These are phyloP conservation scores for Bertia moriformis DNA, from an alignment of 2,329 filamentous ascomycete genomes.

Conservation along the genomic window DNA sequence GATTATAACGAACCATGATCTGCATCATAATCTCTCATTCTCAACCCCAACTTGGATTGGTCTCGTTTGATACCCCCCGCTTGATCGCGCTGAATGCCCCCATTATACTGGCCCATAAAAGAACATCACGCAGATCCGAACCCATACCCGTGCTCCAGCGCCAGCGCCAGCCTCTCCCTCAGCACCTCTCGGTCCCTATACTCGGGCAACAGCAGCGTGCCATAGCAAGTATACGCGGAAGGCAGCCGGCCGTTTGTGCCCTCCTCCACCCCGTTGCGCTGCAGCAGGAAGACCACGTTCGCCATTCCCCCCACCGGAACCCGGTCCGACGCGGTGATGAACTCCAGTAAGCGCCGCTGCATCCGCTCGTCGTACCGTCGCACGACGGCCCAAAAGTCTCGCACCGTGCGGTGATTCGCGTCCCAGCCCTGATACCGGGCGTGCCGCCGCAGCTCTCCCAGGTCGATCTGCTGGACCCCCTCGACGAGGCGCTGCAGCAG, in stretches of 20 bases:
- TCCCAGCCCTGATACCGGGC: slow-evolving; percentile 74
- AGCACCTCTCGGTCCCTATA: slow-evolving; percentile 61
- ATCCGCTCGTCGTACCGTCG: slow-evolving; percentile 50
- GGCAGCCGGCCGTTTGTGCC: slow-evolving; percentile 47
- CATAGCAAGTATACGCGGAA: slow-evolving; percentile 86
- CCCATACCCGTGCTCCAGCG: slow-evolving; percentile 77
- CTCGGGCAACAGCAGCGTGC: slow-evolving; percentile 70
- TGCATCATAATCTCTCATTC: no score
- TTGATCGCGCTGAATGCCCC: no score
- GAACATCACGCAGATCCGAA: no score
- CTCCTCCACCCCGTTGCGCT: slow-evolving; percentile 56
- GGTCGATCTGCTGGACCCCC: slow-evolving; percentile 68
- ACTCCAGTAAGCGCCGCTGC: slow-evolving; percentile 69
- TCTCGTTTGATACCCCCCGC: no score
- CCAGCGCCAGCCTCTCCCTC: slow-evolving; percentile 63
- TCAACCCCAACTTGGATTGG: no score
- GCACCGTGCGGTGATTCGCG: slow-evolving; percentile 51
- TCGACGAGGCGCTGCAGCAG: slow-evolving; percentile 69
- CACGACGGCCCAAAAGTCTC: slow-evolving; percentile 75
- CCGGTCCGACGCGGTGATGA: slow-evolving; percentile 84
- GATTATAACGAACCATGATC: no score
- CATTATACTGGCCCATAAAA: no score
- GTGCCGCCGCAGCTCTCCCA: slow-evolving; percentile 55
- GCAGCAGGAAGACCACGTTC: slow-evolving; percentile 71
- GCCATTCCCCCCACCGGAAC: slow-evolving; percentile 75